Evolutionary conservation across 176 grass and related monocot species (phyloP).

Genomic region (Alopecurus myosuroides): DNA sequence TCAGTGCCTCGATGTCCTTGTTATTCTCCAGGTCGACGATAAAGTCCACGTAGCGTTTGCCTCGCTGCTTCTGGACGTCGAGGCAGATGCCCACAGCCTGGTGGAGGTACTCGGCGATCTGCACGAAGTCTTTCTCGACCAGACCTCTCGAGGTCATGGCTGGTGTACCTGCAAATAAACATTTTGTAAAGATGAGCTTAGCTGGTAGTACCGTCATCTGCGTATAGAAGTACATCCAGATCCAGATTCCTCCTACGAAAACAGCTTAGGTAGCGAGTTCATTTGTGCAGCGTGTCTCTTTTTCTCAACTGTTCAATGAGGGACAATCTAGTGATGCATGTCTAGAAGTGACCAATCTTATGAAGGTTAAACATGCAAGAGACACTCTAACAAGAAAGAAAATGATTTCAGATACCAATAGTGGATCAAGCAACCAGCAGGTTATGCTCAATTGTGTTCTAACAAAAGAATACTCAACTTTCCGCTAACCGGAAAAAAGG

Average conservation of each 20-base stretch:
- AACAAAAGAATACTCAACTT: background rate
- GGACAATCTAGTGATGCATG: background rate
- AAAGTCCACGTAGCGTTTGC: conserved; percentile 91
- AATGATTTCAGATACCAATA: background rate
- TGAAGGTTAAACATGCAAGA: background rate
- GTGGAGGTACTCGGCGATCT: conserved; percentile 95
- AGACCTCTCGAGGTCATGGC: conserved; percentile 93
- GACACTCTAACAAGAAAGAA: background rate
- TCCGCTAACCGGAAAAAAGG: background rate
- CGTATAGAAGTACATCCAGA: background rate
- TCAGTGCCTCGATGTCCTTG: conserved; percentile 72
- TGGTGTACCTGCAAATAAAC: conserved; percentile 51
- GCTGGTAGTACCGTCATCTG: background rate
- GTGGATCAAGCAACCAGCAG: background rate
- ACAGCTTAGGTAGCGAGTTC: background rate
- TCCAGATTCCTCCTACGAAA: background rate
- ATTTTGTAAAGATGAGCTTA: conserved; percentile 13
- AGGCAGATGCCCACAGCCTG: conserved; percentile 85
- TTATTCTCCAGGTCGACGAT: conserved; percentile 82
- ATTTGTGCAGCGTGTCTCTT: background rate
- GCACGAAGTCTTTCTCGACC: conserved; percentile 92
- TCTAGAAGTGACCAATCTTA: background rate
- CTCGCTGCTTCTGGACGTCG: conserved; percentile 79
- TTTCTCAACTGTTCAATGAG: background rate
- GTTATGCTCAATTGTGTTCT: background rate